A percentile compares a stretch with the other conserved stretches of the same genome.
phyloP scores from a whole-genome alignment of 202 grass and related monocot species.

The Panicum hallii region DNA sequence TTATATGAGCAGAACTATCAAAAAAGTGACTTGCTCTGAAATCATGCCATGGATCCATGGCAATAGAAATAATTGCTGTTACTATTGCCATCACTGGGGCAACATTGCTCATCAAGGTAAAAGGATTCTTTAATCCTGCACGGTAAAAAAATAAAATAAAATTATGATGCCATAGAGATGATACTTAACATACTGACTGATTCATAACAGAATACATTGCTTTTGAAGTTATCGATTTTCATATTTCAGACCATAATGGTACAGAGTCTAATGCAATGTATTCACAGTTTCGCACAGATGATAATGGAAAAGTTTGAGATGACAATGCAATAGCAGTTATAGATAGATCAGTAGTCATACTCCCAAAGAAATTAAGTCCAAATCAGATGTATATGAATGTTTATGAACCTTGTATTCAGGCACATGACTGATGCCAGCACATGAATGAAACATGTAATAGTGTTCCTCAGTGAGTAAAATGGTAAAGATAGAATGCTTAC shows the following conservation, averaged over 20 bases:
- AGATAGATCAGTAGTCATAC: conserved; percentile 11
- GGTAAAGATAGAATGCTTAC: conserved; percentile 60
- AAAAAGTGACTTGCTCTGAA: conserved; percentile 82
- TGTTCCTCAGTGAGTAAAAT: conserved; percentile 21
- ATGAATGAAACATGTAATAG: neutral
- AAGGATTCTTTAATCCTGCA: conserved; percentile 87
- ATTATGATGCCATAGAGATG: conserved; percentile 3
- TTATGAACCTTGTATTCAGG: conserved; percentile 21
- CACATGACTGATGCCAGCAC: conserved; percentile 27
- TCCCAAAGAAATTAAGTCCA: conserved; percentile 25
- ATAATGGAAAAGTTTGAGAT: neutral
- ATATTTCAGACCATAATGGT: conserved; percentile 19
- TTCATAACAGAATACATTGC: neutral
- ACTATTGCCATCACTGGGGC: conserved; percentile 92
- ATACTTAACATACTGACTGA: neutral
- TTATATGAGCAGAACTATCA: conserved; percentile 77
- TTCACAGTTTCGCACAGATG: neutral
- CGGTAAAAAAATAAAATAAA: conserved; percentile 15
- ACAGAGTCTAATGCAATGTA: neutral
- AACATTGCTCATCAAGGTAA: conserved; percentile 94
- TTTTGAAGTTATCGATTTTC: neutral
- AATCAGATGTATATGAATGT: conserved; percentile 34
- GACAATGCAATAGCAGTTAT: neutral
- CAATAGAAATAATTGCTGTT: conserved; percentile 86
- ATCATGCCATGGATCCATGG: conserved; percentile 86